phyloP scores from a whole-genome alignment of 306 rosid species.

The Citrullus mucosospermus region DNA sequence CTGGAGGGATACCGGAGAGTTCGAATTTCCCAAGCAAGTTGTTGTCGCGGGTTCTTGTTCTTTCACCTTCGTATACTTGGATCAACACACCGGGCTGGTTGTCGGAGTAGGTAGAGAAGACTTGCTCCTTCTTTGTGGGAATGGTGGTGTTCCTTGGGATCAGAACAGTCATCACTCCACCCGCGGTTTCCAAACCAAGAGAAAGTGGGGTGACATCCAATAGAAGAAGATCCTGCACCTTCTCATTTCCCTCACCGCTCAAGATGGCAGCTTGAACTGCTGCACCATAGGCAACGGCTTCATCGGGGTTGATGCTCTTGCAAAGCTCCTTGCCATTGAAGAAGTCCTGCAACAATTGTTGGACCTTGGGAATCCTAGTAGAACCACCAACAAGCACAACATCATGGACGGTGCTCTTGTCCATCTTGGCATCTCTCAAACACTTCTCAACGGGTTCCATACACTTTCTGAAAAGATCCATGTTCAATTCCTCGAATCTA shows the following conservation, averaged over 20 bases:
- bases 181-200: constrained; percentile 61
- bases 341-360: constrained; percentile 49
- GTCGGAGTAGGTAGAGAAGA: constrained; percentile 65
- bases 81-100: constrained; percentile 76
- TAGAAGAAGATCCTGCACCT: constrained; percentile 63
- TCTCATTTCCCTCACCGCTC: constrained; percentile 69
- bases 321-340: constrained; percentile 58
- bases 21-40: constrained; percentile 63
- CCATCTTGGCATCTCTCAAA: constrained; percentile 67
- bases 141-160: constrained; percentile 69
- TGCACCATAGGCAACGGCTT: constrained; percentile 67
- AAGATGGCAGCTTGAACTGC: constrained; percentile 60
- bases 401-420: constrained; percentile 44
- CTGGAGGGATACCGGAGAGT: constrained; percentile 71
- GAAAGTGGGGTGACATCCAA: constrained; percentile 66
- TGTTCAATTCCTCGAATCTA: constrained; percentile 56
- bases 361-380: constrained; percentile 63
- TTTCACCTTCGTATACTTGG: constrained; percentile 66
- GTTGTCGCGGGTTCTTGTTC: constrained; percentile 59
- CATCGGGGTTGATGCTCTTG: constrained; percentile 71
- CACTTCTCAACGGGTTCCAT: constrained; percentile 71
- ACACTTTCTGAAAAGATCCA: constrained; percentile 61
- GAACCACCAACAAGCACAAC: constrained; percentile 71
- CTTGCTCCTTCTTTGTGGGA: constrained; percentile 71
- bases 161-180: constrained; percentile 64